These are phyloP conservation scores for Cocos nucifera DNA, from an alignment of 176 grass and related monocot species.

Conservation along the genomic window DNA sequence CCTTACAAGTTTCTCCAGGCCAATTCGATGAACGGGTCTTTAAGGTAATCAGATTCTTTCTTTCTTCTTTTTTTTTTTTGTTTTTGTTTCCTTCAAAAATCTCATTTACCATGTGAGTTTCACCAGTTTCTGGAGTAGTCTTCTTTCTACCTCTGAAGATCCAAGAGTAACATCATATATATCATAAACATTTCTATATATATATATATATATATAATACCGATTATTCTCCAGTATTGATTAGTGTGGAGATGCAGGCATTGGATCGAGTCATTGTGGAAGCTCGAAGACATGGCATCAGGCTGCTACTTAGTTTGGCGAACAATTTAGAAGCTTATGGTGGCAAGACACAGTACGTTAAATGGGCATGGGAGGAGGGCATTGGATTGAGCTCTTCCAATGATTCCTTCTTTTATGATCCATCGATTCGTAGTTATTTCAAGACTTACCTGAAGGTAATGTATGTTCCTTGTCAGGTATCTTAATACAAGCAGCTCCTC, in stretches of 20 bases:
- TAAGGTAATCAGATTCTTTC: conserved; percentile 19
- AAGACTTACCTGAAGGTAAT: conserved; percentile 83
- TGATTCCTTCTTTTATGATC: conserved; percentile 94
- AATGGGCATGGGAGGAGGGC: conserved; percentile 96
- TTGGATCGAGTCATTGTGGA: conserved; percentile 75
- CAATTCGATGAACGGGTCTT: conserved; percentile 86
- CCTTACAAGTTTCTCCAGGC: conserved; percentile 66
- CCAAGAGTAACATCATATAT: no score
- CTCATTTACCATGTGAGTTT: no score
- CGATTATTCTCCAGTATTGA: background rate
- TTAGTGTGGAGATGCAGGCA: conserved; percentile 23
- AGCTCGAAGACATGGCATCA: conserved; percentile 52
- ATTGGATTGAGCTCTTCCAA: conserved; percentile 73
- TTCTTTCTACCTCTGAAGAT: no score
- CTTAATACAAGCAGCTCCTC: no score
- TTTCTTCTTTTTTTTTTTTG: background rate
- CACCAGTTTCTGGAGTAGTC: no score
- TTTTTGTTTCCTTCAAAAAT: background rate
- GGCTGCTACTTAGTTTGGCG: conserved; percentile 62
- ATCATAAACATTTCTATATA: no score
- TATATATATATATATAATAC: no score
- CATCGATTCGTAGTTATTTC: conserved; percentile 81
- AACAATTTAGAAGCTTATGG: conserved; percentile 92
- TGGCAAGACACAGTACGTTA: conserved; percentile 91
- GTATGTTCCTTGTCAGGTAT: background rate